Conservation (phyloP, 352 stramenopile genomes). For the Discostella stelligera region DNA sequence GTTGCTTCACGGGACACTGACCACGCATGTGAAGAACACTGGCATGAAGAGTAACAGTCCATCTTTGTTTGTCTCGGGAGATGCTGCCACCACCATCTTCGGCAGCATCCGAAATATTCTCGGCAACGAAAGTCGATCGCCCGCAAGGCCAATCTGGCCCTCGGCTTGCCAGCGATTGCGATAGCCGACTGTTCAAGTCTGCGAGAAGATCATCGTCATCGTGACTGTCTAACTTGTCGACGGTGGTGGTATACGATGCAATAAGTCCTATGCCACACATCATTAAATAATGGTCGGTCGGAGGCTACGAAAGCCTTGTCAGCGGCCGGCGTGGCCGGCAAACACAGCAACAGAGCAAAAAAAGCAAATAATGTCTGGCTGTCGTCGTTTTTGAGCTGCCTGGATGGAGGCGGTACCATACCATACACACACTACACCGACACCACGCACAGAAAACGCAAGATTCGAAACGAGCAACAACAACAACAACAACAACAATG, state of each 20-base stretch:
- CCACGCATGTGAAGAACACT: slow-evolving; percentile 90
- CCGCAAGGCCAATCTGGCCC: slow-evolving; percentile 37
- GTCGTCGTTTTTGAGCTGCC: no score
- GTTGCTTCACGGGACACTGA: slow-evolving; percentile 82
- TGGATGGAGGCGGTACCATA: no score
- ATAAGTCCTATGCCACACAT: slow-evolving; percentile 56
- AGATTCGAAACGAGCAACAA: no score
- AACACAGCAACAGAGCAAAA: no score
- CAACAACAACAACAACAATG: no score
- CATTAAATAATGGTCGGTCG: background rate
- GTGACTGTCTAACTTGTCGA: background rate
- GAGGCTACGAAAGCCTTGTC: no score
- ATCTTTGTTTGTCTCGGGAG: background rate
- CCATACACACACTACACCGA: no score
- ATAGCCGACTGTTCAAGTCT: slow-evolving; percentile 29
- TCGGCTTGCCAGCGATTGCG: slow-evolving; percentile 30
- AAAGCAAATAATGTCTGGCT: no score
- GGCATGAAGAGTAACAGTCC: slow-evolving; percentile 77
- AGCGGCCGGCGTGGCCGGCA: no score
- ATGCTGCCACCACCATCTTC: background rate
- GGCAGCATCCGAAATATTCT: background rate
- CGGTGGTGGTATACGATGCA: background rate
- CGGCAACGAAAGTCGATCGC: slow-evolving; percentile 12
- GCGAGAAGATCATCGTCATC: background rate
- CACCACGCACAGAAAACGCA: no score